Evolutionary conservation across 2,329 filamentous ascomycete species (phyloP), one percentile per base, ranked within the genome.

Genomic region (Fusarium brevicatenulatum): DNA sequence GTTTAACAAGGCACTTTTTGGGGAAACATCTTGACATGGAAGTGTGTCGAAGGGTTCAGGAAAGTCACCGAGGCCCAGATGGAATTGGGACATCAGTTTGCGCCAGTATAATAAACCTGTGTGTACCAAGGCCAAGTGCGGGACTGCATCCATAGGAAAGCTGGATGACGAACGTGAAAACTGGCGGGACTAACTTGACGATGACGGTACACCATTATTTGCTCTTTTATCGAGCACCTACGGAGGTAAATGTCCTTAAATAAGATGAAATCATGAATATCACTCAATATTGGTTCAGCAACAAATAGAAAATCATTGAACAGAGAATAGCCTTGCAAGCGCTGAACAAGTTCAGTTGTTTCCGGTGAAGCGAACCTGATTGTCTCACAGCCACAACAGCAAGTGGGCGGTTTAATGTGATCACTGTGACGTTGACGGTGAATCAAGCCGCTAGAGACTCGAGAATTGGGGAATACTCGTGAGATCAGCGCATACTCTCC

Each of bases 341-440:
- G 30, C 39, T 37, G 36, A 37, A 40, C 47, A 46, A 59, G 49
- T 34, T 55, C 66, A 73, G 59, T 59, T 52, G 53, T 54, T 60
- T 70, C 62, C 50, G 58, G 58, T 56, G 68, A 69, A 72, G 54
- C 71, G 49, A 73, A 55, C 56, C 63, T 74, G 61, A 56, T 30
- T 72, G 71, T 74, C 63, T 74, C 71, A 69, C 68, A 72, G 64
- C 71, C 71, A 74, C 71, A 72, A 61, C 64, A 74, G 60, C 57
- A 37, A 59, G 71, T 74, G 71, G 71, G 60, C 39, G 57, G 53
- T 46, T 74, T 69, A 54, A 57, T 74, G 71, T 63, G 54, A 70
- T 66, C 60, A 72, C 71, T 74, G 71, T 74, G 71, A 74, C 71
- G 71, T 73, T 74, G 50, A 74, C 71, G 71, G 71, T 74, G 68